Conservation (phyloP, 208 protist genomes). For the Trypanosoma vivax region DNA sequence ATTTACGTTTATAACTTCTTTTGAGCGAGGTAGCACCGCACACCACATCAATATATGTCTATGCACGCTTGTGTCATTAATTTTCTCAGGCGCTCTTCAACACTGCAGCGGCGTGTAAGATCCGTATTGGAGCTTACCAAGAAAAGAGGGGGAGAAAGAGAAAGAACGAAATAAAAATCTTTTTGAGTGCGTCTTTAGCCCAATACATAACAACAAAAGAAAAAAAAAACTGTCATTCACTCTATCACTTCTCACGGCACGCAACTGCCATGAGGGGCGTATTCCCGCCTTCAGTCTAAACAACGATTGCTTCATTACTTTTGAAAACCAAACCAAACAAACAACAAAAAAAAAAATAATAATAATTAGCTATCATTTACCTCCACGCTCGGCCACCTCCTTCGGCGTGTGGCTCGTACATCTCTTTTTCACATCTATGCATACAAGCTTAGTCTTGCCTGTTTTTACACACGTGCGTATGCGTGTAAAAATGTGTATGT, state of each 20-base stretch:
- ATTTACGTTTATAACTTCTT: neutral
- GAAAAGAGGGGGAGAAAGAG: slow-evolving; percentile 10
- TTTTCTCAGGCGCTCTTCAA: neutral
- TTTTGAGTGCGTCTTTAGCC: neutral
- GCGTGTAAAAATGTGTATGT: too few relatives aligned
- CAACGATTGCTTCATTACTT: neutral
- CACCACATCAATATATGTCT: neutral
- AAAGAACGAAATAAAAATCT: slow-evolving; percentile 6
- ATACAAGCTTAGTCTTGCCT: too few relatives aligned
- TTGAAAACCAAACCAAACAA: neutral
- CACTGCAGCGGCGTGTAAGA: too few relatives aligned
- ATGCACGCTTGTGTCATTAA: neutral
- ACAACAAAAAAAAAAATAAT: neutral
- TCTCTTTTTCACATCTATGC: too few relatives aligned
- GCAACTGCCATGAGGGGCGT: slow-evolving; percentile 1
- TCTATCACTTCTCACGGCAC: too few relatives aligned
- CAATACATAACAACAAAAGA: neutral
- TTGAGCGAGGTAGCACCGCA: neutral
- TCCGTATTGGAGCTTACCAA: neutral
- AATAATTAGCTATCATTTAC: neutral
- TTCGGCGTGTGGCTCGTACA: too few relatives aligned
- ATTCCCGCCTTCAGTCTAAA: neutral
- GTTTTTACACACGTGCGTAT: too few relatives aligned
- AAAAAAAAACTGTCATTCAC: slow-evolving; percentile 9
- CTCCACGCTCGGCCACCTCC: neutral